Conservation (phyloP, 805 yeast genomes). For the Ogataea angusta region DNA sequence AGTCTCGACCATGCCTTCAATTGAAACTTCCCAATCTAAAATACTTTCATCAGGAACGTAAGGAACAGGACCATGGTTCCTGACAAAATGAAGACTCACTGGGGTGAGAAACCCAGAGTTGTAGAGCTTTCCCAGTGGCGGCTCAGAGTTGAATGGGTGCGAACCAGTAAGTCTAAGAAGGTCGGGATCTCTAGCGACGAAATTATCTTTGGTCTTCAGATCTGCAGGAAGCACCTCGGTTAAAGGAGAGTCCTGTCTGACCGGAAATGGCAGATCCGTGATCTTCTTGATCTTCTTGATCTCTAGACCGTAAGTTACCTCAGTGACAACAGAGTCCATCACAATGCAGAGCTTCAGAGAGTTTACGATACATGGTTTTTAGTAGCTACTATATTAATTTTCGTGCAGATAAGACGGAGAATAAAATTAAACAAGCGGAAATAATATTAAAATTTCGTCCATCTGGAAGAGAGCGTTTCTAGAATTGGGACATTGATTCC, state of each 20-base stretch:
- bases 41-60: slow-evolving; percentile 21
- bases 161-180: slow-evolving; percentile 32
- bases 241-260: slow-evolving; percentile 13
- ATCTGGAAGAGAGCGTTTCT: background rate
- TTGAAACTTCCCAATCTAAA: slow-evolving; percentile 28
- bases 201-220: slow-evolving; percentile 28
- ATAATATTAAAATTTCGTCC: background rate
- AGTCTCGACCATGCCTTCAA: slow-evolving; percentile 32
- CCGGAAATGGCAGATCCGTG: slow-evolving; percentile 19
- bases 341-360: background rate
- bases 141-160: slow-evolving; percentile 35
- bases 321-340: background rate
- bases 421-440: slow-evolving; percentile 1
- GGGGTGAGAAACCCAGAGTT: slow-evolving; percentile 34
- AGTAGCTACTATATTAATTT: no score
- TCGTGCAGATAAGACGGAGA: slow-evolving; percentile 3
- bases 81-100: slow-evolving; percentile 32
- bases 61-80: slow-evolving; percentile 37
- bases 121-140: slow-evolving; percentile 29
- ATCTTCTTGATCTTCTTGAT: slow-evolving; percentile 1
- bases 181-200: slow-evolving; percentile 32
- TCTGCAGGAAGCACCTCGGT: slow-evolving; percentile 25
- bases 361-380: no score
- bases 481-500: background rate
- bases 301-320: background rate